Base-by-base conservation (phyloP, 2,329 filamentous ascomycete genomes). In the Paraconiothyrium sp. region DNA sequence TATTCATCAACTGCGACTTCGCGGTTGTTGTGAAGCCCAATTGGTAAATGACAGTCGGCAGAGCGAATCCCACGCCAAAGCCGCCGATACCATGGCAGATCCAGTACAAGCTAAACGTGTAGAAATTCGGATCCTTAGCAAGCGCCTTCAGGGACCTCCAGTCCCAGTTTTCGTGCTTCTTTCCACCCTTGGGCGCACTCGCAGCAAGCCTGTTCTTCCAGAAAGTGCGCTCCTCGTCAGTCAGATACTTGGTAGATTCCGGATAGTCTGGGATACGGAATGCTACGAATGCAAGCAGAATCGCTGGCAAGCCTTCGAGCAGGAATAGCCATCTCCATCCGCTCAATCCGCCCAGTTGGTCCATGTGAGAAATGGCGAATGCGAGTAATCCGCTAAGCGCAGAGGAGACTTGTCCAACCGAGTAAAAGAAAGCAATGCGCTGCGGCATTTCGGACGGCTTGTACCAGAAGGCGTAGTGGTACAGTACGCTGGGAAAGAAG, bases 321-420 rank as follows among this genome's bases (percentile, higher is more conserved):
- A 67, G 50, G 27, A 69, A 69, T n/a, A 75, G 64, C 71, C 73
- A 75, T 2, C 69, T 60, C 73, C 72, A 75, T 16, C 72, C 73
- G 14, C 66, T 69, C 2, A 72, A 56, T 7, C 70, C 85, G 8
- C 80, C 81, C 7, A 83, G 81, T 41, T 81, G 80, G 70, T 90
- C 87, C 51, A 89, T 82, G 67, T 90, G 89, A 37, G 78, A 80
- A 66, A 90, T 89, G 8, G 69, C 70, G 60, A 83, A 84, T 0
- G 86, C 86, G 0, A 89, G 78, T 0, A 69, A 54, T 16, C 67
- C 67, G 20, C 65, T 67, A 4, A 69, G 48, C 1, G 67, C 67
- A 37, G 59, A 64, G 13, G 64, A 66, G 11, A 69, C 34, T 41
- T 69, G 67, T 5, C 34, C 89, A 71, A n/a, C 85, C 83, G 46